Percentiles rank a stretch among this genome's conserved stretches.
Evolutionary conservation across 1,284 basidiomycete genomes (phyloP).

Genomic region (Stereum hirsutum): DNA sequence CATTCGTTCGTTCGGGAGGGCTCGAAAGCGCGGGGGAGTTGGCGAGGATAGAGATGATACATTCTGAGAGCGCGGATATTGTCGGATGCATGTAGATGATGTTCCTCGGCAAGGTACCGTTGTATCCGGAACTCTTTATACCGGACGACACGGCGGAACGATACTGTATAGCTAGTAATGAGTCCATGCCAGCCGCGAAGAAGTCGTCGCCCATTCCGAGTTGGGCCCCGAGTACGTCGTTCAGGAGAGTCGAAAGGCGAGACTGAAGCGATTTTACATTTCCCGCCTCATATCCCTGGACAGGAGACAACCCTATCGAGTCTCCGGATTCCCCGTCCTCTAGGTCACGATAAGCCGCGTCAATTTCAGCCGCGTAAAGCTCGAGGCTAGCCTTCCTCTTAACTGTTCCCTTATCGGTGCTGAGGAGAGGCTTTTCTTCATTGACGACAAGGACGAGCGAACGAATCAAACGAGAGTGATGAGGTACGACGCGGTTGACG

Average conservation of each 20-base stretch:
- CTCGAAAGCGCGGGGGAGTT: background rate
- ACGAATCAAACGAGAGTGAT: conserved; percentile 14
- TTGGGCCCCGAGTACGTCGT: conserved; percentile 1
- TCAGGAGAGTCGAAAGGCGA: background rate
- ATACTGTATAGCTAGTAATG: conserved; percentile 8
- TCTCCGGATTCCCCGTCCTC: conserved; percentile 2
- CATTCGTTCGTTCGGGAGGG: background rate
- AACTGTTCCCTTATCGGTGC: conserved; percentile 14
- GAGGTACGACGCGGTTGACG: conserved; percentile 13
- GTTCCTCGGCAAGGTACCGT: conserved; percentile 10
- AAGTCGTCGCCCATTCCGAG: conserved; percentile 6
- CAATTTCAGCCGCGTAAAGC: conserved; percentile 12
- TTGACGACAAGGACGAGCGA: conserved; percentile 13
- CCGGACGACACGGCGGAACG: conserved; percentile 6
- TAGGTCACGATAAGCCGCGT: conserved; percentile 10
- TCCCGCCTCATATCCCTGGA: background rate
- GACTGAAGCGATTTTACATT: background rate
- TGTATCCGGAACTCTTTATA: conserved; percentile 2
- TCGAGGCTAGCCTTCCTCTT: conserved; percentile 9
- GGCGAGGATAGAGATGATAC: conserved; percentile 1
- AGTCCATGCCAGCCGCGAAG: conserved; percentile 11
- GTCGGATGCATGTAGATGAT: conserved; percentile 13
- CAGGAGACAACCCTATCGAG: background rate
- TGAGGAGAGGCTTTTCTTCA: conserved; percentile 10
- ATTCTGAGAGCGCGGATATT: conserved; percentile 6